A percentile compares a stretch with the other conserved stretches of the same genome.
Evolutionary conservation across 2,329 filamentous ascomycete genomes (phyloP).

Genomic region (Sporothrix phasma): DNA sequence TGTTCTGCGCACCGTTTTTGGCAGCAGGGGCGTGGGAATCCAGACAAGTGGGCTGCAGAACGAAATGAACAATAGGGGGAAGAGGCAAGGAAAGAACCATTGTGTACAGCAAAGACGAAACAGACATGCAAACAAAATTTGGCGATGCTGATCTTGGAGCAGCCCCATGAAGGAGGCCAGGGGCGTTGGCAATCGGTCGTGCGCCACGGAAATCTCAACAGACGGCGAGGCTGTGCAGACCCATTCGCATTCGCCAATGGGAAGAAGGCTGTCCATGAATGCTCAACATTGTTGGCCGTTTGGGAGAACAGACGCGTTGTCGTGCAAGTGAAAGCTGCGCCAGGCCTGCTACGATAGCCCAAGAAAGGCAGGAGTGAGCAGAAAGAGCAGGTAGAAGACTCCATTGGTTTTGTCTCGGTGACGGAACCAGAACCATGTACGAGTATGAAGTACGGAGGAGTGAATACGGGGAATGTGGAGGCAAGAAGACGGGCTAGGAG

Average conservation of each 20-base stretch:
- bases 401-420: background rate
- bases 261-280: too few relatives aligned
- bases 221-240: background rate
- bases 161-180: background rate
- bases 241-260: background rate
- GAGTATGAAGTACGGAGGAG: background rate
- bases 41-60: background rate
- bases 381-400: background rate
- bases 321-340: background rate
- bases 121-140: background rate
- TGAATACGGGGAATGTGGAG: conserved; percentile 1
- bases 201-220: background rate
- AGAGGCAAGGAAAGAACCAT: too few relatives aligned
- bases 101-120: background rate
- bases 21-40: background rate
- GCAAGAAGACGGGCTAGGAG: background rate
- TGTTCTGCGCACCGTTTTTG: background rate
- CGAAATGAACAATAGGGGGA: background rate
- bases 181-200: background rate
- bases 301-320: background rate
- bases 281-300: too few relatives aligned
- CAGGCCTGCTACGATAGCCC: background rate
- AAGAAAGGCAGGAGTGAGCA: background rate
- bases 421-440: background rate
- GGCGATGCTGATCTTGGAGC: conserved; percentile 4